Base-by-base conservation (phyloP, 352 stramenopile species). In the Stramenopiles sp. region DNA sequence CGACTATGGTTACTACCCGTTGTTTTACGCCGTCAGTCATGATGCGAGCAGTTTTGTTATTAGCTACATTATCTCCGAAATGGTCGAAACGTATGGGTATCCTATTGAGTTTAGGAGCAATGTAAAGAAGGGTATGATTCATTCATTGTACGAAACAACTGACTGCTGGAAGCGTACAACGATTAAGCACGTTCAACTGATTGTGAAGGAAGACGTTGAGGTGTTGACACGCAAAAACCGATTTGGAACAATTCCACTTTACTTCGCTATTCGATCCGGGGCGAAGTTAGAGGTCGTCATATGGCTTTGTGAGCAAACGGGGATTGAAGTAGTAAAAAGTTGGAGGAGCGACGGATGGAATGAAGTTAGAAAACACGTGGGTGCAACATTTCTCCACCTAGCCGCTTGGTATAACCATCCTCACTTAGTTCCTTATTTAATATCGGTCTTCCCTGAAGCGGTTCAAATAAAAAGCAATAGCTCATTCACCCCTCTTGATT, bases 71-170 rank as follows among this genome's bases (percentile, higher is more conserved):
- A 14, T 78, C 22, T 14, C 4, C 4, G 30, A 78, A 14, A 78
- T 78, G 71, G 71, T 78, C 8, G 71, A 33, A 31, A 31, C 30
- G 4, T 31, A 31, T 78, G 4, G 14, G 22, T 78, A 33, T 78
- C 71, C 71, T 4, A 14, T 8, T 14, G 71, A 31, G 22, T 78
- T 4, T 4, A 31, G 71, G 22, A 33, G 14, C 22, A 33, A 33
- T 78, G 4, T 78, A 33, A 78, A 78, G 30, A 78, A 33, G 8
- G 71, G 31, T 33, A 78, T 78, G 71, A 78, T 78, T 8, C 31
- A 78, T 33, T 78, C 71, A 33, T 33, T 78, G 71, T 78, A 78
- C 14, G 71, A 78, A 33, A 14, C 30, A 31, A 14, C 71, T 4
- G 4, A 78, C 22, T 33, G 31, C 8, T 78, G 71, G 71, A 33